Evolutionary conservation across 495 filamentous ascomycete species (phyloP), one percentile per base, ranked within the genome.

Genomic region (Lasiosphaeris hirsuta): DNA sequence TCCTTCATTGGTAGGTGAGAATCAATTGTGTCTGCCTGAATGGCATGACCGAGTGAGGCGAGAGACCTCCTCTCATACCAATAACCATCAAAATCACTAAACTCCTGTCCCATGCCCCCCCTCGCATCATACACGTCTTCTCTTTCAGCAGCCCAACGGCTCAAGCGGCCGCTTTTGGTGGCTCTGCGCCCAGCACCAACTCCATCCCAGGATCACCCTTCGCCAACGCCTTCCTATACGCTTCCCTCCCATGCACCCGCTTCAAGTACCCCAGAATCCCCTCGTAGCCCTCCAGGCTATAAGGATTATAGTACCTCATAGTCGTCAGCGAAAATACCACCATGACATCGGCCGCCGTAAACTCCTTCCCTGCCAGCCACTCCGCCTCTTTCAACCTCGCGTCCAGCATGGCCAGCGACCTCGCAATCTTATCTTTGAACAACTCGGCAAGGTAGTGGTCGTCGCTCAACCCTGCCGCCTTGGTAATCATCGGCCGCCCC

Each of bases 301-400:
- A 64, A 17, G 69, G 69, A 49, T 45, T 59, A 52, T 80, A 85
- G 10, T 69, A 68, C 15, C 84, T 69, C 75, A 84, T 74, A 10
- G 79, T 84, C 2, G 82, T 84, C 44, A 86, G 65, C 30, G 69
- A 69, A 51, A 72, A 80, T 7, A 85, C 66, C 5, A 53, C 73
- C 79, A 85, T 86, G 35, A 86, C 72, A 72, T 88, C 85, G 1
- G 84, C 84, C 0, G 76, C 80, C 0, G 81, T 86, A 55, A 88
- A 80, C 48, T 82, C 69, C 18, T 77, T 67, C 10, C 84, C 85
- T 1, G 81, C 84, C n/a, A 88, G 62, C 69, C 76, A 87, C 18
- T 70, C 61, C n/a, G 74, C 74, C 33, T 73, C 60, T 2, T 54
- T 59, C 6, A 87, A 61, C 18, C 77, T 61, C 14, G 70, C 57